Evolutionary conservation across 345 rosid species (phyloP).

Genomic region (Passiflora organensis): DNA sequence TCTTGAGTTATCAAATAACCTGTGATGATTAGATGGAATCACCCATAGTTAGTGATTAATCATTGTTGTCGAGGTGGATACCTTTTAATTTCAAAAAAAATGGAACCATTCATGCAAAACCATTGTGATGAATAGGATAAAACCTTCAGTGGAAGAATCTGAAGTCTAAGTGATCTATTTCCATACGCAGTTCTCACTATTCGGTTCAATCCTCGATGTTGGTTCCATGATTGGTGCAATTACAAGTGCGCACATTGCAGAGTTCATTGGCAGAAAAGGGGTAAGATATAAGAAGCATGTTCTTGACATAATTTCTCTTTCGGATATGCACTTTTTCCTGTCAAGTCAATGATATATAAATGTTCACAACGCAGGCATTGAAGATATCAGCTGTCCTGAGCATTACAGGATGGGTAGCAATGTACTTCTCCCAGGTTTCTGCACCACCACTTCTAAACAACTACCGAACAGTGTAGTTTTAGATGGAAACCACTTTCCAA

Average conservation of each 20-base stretch:
- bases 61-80: conserved; percentile 31
- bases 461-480: too few relatives aligned
- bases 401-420: conserved; percentile 70
- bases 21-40: too few relatives aligned
- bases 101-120: too few relatives aligned
- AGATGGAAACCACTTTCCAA: too few relatives aligned
- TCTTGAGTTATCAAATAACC: conserved; percentile 35
- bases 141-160: too few relatives aligned
- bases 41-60: too few relatives aligned
- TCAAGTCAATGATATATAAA: background rate
- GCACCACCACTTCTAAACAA: background rate
- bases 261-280: conserved; percentile 73
- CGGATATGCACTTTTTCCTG: background rate
- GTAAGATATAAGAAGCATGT: conserved; percentile 25
- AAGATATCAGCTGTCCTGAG: conserved; percentile 59
- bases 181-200: conserved; percentile 56
- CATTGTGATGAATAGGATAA: too few relatives aligned
- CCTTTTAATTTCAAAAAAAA: background rate
- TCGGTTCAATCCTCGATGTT: conserved; percentile 79
- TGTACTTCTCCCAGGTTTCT: conserved; percentile 49
- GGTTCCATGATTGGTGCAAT: conserved; percentile 92
- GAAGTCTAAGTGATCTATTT: background rate
- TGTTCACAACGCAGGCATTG: conserved; percentile 53
- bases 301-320: too few relatives aligned
- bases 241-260: conserved; percentile 65